Percentiles rank a stretch among this genome's conserved stretches.
These are phyloP conservation scores for Solanum sitiens DNA, from an alignment of 257 asterid genomes.

Conservation along the genomic window DNA sequence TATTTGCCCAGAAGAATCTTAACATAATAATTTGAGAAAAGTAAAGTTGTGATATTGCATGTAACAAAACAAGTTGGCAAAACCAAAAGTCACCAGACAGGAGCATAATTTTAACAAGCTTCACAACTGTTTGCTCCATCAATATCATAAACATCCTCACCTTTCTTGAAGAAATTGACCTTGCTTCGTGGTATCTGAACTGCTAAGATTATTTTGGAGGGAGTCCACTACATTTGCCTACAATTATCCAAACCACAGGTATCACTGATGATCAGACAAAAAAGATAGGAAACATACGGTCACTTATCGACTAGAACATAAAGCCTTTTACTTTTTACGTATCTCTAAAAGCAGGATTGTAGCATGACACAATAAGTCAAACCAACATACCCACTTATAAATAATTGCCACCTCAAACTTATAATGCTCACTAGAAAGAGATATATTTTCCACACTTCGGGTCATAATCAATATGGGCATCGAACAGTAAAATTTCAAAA, in stretches of 20 bases:
- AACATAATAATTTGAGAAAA: neutral
- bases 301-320: neutral
- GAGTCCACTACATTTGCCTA: slow-evolving; percentile 14
- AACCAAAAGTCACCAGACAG: neutral
- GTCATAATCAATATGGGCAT: neutral
- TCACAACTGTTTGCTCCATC: neutral
- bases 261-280: neutral
- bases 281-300: neutral
- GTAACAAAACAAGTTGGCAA: neutral
- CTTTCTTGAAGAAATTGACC: slow-evolving; percentile 8
- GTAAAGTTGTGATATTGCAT: neutral
- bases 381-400: neutral
- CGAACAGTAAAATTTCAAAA: neutral
- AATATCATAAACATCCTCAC: slow-evolving; percentile 12
- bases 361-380: neutral
- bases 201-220: slow-evolving; percentile 2
- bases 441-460: neutral
- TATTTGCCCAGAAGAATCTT: neutral
- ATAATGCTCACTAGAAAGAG: neutral
- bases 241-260: neutral
- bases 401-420: neutral
- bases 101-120: neutral
- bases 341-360: neutral
- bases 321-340: neutral
- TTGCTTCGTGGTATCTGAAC: slow-evolving; percentile 10